Evolutionary conservation across 2,329 filamentous ascomycete genomes (phyloP).

Genomic region (Colletotrichum musicola): DNA sequence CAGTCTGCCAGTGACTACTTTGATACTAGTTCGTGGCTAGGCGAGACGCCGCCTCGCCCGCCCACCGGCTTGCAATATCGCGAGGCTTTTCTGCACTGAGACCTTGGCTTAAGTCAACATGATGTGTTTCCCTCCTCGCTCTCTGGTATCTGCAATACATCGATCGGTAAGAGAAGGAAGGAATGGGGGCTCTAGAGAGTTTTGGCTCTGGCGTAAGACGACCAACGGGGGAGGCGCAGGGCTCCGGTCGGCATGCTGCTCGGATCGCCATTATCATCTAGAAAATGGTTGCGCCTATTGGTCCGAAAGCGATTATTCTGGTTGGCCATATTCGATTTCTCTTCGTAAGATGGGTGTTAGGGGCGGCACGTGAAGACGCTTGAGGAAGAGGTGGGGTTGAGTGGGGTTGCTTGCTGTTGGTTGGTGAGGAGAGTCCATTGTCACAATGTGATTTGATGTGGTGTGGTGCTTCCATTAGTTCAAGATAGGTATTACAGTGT

Average conservation of each 20-base stretch:
- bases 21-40: too few relatives aligned
- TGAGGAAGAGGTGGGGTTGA: not conserved
- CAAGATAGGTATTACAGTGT: too few relatives aligned
- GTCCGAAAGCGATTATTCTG: slow-evolving; percentile 6
- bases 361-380: not conserved
- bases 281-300: not conserved
- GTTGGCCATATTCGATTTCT: not conserved
- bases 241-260: not conserved
- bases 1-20: too few relatives aligned
- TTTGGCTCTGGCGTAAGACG: slow-evolving; percentile 1
- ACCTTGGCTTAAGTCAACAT: slow-evolving; percentile 1
- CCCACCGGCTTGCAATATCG: not conserved
- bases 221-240: slow-evolving; percentile 18
- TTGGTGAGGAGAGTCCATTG: not conserved
- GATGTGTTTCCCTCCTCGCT: not conserved
- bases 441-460: not conserved
- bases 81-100: not conserved
- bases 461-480: too few relatives aligned
- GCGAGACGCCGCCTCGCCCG: too few relatives aligned
- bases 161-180: not conserved
- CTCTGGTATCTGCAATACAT: not conserved
- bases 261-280: not conserved
- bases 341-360: not conserved
- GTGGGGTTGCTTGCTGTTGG: slow-evolving; percentile 4
- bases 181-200: not conserved